Base-by-base conservation (phyloP, 257 asterid genomes). In the Oldenlandia corymbosa region DNA sequence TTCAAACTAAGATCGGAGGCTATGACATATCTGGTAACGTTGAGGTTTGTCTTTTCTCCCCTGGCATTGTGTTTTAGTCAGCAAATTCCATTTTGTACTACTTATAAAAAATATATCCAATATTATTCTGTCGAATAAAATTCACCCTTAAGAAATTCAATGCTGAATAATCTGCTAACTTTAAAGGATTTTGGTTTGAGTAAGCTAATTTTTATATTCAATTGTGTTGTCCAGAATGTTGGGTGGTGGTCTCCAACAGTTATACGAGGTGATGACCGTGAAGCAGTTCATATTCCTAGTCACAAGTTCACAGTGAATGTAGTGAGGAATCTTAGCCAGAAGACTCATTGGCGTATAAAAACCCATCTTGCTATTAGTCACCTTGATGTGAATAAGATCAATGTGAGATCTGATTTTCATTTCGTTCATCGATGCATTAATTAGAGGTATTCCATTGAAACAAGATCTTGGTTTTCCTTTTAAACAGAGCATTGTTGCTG, bases 11-110 rank as follows among this genome's bases (percentile, higher is more conserved):
- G 83, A 93, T 93, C 67, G 85, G 88, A 76, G 99, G 97, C 69
- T 87, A 90, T 71, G 99, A 93, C 66, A 94, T 93, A 78, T 93
- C 97, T 65, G 99, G 99, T 73, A 87, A 94, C 52, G 99, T 93
- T 76, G 99, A 93, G 99, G 97, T 93, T 64, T 43, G 78, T 68
- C 49, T 62, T 28, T 50, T 42, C 41, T 24, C 51, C 61, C 62
- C 45, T 17, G 36, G 24, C 27, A 18, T 28, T 28, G 10, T 24
- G 24, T 23, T 39, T 28, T 58, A 28, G 41, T 16, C 10, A 34
- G 39, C 9, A 34, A 34, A 34, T 3, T 34, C 39, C n/a, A n/a
- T n/a, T n/a, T n/a, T 34, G 39, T 4, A 4, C 9, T 34, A 4
- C 6, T 34, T 34, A 34, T 34, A 4, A 34, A 34, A 34, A 34